These are phyloP conservation scores for Ustilago esculenta DNA, from an alignment of 1,284 basidiomycete genomes.

Conservation along the genomic window DNA sequence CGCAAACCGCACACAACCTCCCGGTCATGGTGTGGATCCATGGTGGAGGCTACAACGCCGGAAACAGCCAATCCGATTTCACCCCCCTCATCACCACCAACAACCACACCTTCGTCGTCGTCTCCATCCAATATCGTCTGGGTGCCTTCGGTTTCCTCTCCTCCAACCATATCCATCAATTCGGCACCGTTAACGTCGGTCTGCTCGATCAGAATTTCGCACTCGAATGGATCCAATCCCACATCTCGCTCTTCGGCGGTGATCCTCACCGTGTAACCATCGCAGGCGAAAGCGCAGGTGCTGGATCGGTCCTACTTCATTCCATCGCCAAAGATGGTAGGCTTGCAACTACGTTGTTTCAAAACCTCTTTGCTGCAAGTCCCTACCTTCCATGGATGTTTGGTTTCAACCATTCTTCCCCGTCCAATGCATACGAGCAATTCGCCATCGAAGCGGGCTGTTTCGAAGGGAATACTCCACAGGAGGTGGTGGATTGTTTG, in stretches of 20 bases:
- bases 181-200: slow-evolving; percentile 19
- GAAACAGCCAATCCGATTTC: no score
- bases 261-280: slow-evolving; percentile 39
- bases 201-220: slow-evolving; percentile 50
- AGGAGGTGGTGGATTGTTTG: slow-evolving; percentile 25
- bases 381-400: slow-evolving; percentile 33
- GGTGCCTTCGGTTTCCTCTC: slow-evolving; percentile 18
- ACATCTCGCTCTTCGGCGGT: slow-evolving; percentile 49
- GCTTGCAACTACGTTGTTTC: slow-evolving; percentile 28
- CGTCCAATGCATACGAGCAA: slow-evolving; percentile 30
- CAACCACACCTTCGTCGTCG: slow-evolving; percentile 40
- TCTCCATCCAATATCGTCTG: slow-evolving; percentile 33
- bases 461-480: slow-evolving; percentile 18
- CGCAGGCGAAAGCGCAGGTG: slow-evolving; percentile 48
- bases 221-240: slow-evolving; percentile 44
- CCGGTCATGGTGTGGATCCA: slow-evolving; percentile 40
- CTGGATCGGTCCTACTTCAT: slow-evolving; percentile 32
- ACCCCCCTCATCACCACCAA: slow-evolving; percentile 20
- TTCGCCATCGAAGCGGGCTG: slow-evolving; percentile 26
- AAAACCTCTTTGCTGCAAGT: slow-evolving; percentile 26
- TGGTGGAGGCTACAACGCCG: slow-evolving; percentile 37
- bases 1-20: slow-evolving; percentile 30
- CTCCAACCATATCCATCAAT: slow-evolving; percentile 7
- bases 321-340: slow-evolving; percentile 22
- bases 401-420: slow-evolving; percentile 26